Percentiles rank a stretch among this genome's conserved stretches.
Conservation (phyloP, 139 green algal species). For the Haematococcus lacustris region DNA sequence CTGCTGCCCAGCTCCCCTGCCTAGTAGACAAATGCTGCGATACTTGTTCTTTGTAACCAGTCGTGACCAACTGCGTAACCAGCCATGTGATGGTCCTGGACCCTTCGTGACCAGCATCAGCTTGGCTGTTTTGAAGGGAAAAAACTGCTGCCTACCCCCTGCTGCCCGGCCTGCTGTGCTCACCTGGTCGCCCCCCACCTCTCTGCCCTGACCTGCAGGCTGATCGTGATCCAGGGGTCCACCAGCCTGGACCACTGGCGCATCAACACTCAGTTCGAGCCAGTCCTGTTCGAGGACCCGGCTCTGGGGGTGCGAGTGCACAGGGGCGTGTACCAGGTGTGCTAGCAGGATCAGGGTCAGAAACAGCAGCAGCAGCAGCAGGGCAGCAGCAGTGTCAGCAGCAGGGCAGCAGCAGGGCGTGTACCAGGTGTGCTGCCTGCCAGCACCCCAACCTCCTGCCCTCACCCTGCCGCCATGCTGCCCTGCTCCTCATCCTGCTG, state of each 20-base stretch:
- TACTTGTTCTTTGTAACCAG: background rate
- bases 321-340: conserved; percentile 78
- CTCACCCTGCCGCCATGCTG: no score
- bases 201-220: background rate
- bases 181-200: background rate
- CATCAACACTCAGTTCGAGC: conserved; percentile 94
- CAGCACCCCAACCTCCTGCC: background rate
- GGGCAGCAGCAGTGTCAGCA: no score
- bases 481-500: no score
- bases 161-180: background rate
- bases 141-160: background rate
- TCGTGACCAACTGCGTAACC: no score
- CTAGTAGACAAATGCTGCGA: background rate
- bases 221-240: background rate
- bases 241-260: conserved; percentile 16
- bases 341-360: background rate
- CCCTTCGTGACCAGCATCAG: no score
- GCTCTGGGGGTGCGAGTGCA: conserved; percentile 55
- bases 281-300: conserved; percentile 85
- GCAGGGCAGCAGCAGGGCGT: background rate
- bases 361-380: background rate
- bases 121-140: no score
- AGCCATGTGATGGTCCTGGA: no score
- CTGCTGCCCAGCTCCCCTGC: no score
- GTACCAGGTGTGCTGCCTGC: background rate